Evolutionary conservation across 2,329 filamentous ascomycete genomes (phyloP).

Genomic region (Fonsecaea multimorphosa): DNA sequence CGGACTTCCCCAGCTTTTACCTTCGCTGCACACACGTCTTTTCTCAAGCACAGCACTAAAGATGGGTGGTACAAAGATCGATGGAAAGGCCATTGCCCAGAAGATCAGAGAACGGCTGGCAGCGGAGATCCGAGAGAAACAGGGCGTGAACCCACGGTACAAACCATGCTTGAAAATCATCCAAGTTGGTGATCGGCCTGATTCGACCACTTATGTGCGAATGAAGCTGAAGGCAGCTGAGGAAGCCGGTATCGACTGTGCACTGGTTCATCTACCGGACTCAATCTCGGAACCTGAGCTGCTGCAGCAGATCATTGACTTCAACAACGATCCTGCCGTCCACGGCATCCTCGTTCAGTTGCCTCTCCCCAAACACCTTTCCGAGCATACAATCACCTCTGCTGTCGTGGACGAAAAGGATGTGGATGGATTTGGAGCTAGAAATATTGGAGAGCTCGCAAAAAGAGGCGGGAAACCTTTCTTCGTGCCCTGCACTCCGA

Average conservation of each 20-base stretch:
- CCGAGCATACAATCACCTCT: constrained; percentile 88
- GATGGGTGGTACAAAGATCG: constrained; percentile 91
- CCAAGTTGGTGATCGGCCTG: constrained; percentile 92
- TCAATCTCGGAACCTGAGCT: constrained; percentile 83
- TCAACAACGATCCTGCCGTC: constrained; percentile 85
- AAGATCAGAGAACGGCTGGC: constrained; percentile 83
- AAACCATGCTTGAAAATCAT: constrained; percentile 91
- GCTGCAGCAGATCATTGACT: constrained; percentile 75
- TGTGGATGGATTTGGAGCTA: constrained; percentile 93
- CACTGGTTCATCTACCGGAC: constrained; percentile 82
- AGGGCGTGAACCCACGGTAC: constrained; percentile 83
- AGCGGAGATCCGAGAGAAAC: constrained; percentile 78
- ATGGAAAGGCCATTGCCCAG: constrained; percentile 94
- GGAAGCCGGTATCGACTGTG: constrained; percentile 91
- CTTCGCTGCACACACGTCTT: constrained; percentile 28
- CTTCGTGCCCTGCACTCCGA: constrained; percentile 94
- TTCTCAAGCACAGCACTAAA: constrained; percentile 62
- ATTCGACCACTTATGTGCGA: constrained; percentile 97
- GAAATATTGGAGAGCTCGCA: constrained; percentile 94
- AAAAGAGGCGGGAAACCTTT: constrained; percentile 89
- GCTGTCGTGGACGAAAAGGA: constrained; percentile 93
- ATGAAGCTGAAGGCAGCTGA: constrained; percentile 98
- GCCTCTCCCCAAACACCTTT: constrained; percentile 85
- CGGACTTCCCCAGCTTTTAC: constrained; percentile 36
- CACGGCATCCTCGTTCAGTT: constrained; percentile 95